Percentiles rank a stretch among this genome's conserved stretches.
Conservation (phyloP, 352 stramenopile species). For the Aphanomyces invadans region DNA sequence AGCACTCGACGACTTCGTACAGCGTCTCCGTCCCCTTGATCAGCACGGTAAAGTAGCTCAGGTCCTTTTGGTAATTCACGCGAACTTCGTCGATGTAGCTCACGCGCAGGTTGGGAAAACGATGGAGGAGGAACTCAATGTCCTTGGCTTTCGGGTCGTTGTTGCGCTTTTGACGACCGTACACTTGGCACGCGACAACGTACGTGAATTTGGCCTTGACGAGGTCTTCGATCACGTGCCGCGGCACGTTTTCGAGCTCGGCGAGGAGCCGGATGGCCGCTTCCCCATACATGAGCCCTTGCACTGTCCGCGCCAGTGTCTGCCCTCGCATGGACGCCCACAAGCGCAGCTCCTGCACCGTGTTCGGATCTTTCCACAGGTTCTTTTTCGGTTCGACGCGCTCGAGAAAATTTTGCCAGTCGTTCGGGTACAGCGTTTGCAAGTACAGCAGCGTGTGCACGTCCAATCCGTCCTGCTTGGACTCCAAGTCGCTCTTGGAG, state of each 20-base stretch:
- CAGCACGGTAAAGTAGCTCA: conserved; percentile 96
- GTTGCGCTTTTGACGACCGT: conserved; percentile 97
- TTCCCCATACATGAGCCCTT: conserved; percentile 99
- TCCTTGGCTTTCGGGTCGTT: conserved; percentile 97
- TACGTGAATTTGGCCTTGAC: conserved; percentile 99
- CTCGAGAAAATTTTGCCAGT: conserved; percentile 98
- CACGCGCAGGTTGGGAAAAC: conserved; percentile 95
- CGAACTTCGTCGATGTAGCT: conserved; percentile 98
- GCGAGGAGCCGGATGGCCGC: conserved; percentile 95
- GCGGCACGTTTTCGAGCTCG: conserved; percentile 76
- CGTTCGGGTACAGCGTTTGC: conserved; percentile 96
- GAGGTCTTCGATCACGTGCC: conserved; percentile 84
- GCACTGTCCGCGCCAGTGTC: conserved; percentile 95
- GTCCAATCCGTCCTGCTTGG: conserved; percentile 90
- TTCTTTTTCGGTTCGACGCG: conserved; percentile 91
- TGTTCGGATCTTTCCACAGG: conserved; percentile 81
- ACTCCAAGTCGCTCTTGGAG: conserved; percentile 94
- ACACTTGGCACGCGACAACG: conserved; percentile 97
- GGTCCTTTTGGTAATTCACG: conserved; percentile 91
- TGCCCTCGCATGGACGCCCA: conserved; percentile 98
- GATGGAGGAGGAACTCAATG: conserved; percentile 97
- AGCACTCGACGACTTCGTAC: conserved; percentile 86
- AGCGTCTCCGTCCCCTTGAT: conserved; percentile 87
- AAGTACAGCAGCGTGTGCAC: conserved; percentile 84
- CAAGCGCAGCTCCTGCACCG: conserved; percentile 86